A percentile compares a stretch with the other conserved stretches of the same genome.
Evolutionary conservation across 2,329 filamentous ascomycete species (phyloP).

Genomic region (Coleophoma eucalyptorum): DNA sequence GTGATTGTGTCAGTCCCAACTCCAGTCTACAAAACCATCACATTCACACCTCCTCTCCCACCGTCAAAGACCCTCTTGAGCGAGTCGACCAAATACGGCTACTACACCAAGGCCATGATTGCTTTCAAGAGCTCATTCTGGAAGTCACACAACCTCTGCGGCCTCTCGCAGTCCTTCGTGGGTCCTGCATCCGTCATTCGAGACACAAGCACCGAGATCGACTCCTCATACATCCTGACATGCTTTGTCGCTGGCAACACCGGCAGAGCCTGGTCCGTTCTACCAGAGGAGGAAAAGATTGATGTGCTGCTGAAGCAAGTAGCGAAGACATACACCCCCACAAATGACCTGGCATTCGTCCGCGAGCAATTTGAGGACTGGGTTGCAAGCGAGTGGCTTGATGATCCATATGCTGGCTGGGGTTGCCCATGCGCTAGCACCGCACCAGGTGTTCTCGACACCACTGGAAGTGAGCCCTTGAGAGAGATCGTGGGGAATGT

Average conservation of each 20-base stretch:
- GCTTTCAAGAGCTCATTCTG: not conserved
- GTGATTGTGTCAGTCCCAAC: slow-evolving; percentile 46
- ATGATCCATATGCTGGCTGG: slow-evolving; percentile 13
- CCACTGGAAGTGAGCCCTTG: slow-evolving; percentile 25
- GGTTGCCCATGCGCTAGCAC: slow-evolving; percentile 36
- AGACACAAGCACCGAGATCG: slow-evolving; percentile 33
- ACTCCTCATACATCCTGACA: slow-evolving; percentile 29
- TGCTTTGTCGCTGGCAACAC: slow-evolving; percentile 35
- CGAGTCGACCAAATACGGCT: slow-evolving; percentile 27
- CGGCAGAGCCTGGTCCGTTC: slow-evolving; percentile 28
- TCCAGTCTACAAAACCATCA: slow-evolving; percentile 39
- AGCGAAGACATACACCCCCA: not conserved
- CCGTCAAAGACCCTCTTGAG: slow-evolving; percentile 21
- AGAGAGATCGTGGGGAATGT: slow-evolving; percentile 34
- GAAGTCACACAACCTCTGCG: slow-evolving; percentile 34
- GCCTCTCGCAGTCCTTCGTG: slow-evolving; percentile 38
- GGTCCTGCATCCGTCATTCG: slow-evolving; percentile 42
- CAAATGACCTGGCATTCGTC: not conserved
- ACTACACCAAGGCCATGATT: slow-evolving; percentile 30
- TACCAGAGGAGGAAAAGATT: slow-evolving; percentile 14
- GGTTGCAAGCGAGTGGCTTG: not conserved
- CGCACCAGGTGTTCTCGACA: slow-evolving; percentile 33
- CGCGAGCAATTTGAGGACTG: not conserved
- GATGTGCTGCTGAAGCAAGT: slow-evolving; percentile 12
- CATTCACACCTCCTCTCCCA: slow-evolving; percentile 34